Evolutionary conservation across 2,329 filamentous ascomycete species (phyloP).

Genomic region (Paraphaeosphaeria sporulosa): DNA sequence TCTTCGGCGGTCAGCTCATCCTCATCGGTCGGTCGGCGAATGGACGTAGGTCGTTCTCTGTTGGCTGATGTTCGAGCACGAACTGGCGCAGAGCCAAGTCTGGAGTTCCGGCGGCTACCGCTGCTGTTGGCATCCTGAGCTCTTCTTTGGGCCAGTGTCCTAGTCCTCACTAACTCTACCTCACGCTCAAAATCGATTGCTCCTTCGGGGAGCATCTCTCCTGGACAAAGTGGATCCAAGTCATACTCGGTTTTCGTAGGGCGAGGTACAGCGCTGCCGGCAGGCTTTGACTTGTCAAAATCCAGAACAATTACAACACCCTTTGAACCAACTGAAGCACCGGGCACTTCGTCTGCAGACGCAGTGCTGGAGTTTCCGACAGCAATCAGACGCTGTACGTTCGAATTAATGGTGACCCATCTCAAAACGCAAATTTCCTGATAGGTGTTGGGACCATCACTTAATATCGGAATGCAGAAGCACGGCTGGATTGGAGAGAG

Average conservation of each 20-base stretch:
- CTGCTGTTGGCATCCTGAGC: conserved; percentile 31
- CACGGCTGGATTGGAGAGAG: conserved; percentile 48
- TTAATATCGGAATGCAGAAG: conserved; percentile 46
- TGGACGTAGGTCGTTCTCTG: conserved; percentile 25
- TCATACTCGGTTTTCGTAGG: conserved; percentile 46
- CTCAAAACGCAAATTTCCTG: conserved; percentile 48
- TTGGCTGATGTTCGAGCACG: conserved; percentile 40
- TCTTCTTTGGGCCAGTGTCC: conserved; percentile 48
- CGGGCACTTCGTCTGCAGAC: conserved; percentile 33
- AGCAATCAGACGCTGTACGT: conserved; percentile 47
- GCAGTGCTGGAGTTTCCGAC: conserved; percentile 45
- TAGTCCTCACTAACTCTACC: conserved; percentile 49
- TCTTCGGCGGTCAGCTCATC: conserved; percentile 44
- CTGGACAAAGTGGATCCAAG: conserved; percentile 47
- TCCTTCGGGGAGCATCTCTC: conserved; percentile 49
- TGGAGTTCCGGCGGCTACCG: conserved; percentile 37
- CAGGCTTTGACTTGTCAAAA: conserved; percentile 43
- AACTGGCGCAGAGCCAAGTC: conserved; percentile 32
- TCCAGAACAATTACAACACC: conserved; percentile 50
- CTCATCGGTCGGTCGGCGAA: conserved; percentile 33
- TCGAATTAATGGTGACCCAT: conserved; percentile 42
- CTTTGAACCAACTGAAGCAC: conserved; percentile 41
- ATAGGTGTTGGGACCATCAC: conserved; percentile 38
- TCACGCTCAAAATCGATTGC: conserved; percentile 51
- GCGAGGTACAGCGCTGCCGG: conserved; percentile 28